Conservation (phyloP, 306 rosid species). For the Cicer judaicum region DNA sequence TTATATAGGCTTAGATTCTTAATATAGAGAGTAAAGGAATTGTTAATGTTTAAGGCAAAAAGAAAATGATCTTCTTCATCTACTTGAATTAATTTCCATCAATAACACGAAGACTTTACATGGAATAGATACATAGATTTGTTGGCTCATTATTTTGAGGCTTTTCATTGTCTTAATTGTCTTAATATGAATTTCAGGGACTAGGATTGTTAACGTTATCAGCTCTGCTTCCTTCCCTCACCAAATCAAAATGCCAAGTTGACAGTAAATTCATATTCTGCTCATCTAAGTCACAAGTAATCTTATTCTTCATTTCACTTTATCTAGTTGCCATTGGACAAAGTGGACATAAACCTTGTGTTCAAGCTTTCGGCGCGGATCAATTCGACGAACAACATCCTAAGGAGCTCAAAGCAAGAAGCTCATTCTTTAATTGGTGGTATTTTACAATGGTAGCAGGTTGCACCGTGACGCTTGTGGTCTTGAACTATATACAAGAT, state of each 20-base stretch:
- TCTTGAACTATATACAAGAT: constrained; percentile 60
- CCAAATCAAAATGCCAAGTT: constrained; percentile 29
- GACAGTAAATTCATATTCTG: constrained; percentile 27
- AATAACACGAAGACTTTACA: no score
- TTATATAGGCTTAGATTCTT: no score
- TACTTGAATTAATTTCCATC: no score
- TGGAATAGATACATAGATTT: no score
- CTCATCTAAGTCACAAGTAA: constrained; percentile 49
- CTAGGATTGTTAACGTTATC: constrained; percentile 65
- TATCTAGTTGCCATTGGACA: constrained; percentile 29
- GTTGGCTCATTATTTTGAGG: constrained; percentile 3
- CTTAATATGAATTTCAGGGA: constrained; percentile 53
- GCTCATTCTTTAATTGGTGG: constrained; percentile 95
- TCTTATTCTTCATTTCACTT: constrained; percentile 57
- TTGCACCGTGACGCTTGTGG: constrained; percentile 33
- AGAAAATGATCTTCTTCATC: no score
- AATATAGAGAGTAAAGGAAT: no score
- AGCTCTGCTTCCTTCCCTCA: constrained; percentile 54
- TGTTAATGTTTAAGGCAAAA: no score
- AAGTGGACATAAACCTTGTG: constrained; percentile 25
- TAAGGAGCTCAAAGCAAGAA: constrained; percentile 65
- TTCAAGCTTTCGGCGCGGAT: constrained; percentile 34
- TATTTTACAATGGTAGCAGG: constrained; percentile 60
- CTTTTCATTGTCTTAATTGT: background rate
- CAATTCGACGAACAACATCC: constrained; percentile 67